Evolutionary conservation across 2,329 filamentous ascomycete species (phyloP).

Genomic region (Diaporthe citri): DNA sequence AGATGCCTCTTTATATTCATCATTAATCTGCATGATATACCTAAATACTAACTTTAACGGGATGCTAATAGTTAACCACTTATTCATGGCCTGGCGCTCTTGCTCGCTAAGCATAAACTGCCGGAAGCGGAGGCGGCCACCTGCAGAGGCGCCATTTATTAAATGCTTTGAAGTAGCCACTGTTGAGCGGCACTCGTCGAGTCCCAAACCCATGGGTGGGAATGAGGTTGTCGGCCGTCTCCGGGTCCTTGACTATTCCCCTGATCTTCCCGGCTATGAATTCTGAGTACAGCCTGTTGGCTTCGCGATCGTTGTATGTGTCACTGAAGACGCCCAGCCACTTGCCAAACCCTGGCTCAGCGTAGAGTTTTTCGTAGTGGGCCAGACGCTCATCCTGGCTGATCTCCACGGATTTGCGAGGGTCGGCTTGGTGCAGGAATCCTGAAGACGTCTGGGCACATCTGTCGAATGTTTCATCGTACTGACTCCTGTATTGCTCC

Average conservation of each 20-base stretch:
- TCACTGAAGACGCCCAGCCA: slow-evolving; percentile 36
- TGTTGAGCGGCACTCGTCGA: slow-evolving; percentile 56
- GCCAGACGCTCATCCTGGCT: slow-evolving; percentile 37
- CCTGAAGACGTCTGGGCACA: slow-evolving; percentile 31
- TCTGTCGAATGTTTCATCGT: slow-evolving; percentile 27
- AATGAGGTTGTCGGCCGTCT: slow-evolving; percentile 58
- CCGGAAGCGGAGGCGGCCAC: too few species aligned
- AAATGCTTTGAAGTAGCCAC: slow-evolving; percentile 58
- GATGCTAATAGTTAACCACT: too few species aligned
- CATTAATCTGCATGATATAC: too few species aligned
- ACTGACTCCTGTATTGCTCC: slow-evolving; percentile 24
- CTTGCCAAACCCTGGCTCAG: slow-evolving; percentile 36
- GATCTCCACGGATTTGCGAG: slow-evolving; percentile 34
- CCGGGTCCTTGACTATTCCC: slow-evolving; percentile 53
- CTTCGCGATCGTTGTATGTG: slow-evolving; percentile 34
- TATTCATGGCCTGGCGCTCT: too few species aligned
- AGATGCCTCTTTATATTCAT: too few species aligned
- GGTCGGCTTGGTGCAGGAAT: slow-evolving; percentile 32
- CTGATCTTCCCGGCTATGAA: slow-evolving; percentile 55
- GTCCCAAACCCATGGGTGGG: slow-evolving; percentile 59
- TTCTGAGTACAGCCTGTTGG: slow-evolving; percentile 22
- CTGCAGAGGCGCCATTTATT: too few species aligned
- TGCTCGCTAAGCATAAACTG: too few species aligned
- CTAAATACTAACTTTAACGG: too few species aligned
- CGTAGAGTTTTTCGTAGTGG: slow-evolving; percentile 38